A percentile compares a stretch with the other conserved stretches of the same genome.
These are phyloP conservation scores for Blastobotrys serpentis DNA, from an alignment of 1,139 yeast species.

Conservation along the genomic window DNA sequence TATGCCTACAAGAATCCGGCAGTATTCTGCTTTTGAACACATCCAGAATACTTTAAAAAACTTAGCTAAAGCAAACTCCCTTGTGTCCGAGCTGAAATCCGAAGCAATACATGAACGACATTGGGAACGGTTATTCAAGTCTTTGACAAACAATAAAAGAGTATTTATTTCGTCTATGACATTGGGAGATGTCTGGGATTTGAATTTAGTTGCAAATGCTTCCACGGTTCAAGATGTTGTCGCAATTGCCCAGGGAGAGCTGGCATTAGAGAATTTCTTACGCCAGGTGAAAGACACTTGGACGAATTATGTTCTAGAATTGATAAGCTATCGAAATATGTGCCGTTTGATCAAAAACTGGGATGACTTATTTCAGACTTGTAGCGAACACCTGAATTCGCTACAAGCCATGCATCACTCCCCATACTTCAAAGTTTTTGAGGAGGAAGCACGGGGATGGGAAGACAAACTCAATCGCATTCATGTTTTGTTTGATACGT, in stretches of 20 bases:
- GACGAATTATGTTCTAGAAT: slow-evolving; percentile 49
- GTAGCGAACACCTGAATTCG: slow-evolving; percentile 60
- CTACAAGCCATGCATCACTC: slow-evolving; percentile 74
- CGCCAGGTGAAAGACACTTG: slow-evolving; percentile 44
- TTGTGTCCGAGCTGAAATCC: slow-evolving; percentile 53
- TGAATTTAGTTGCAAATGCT: slow-evolving; percentile 52
- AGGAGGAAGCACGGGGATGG: slow-evolving; percentile 55
- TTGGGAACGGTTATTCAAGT: slow-evolving; percentile 56
- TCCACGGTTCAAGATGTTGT: slow-evolving; percentile 50
- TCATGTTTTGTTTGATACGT: slow-evolving; percentile 56
- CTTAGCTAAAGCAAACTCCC: slow-evolving; percentile 43
- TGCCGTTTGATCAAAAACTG: slow-evolving; percentile 66
- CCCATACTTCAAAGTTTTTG: slow-evolving; percentile 59
- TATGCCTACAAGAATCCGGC: slow-evolving; percentile 61
- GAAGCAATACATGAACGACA: slow-evolving; percentile 66
- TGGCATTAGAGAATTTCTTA: slow-evolving; percentile 59
- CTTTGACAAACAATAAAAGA: slow-evolving; percentile 26
- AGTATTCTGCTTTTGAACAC: slow-evolving; percentile 67
- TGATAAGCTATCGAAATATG: slow-evolving; percentile 54
- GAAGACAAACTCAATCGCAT: slow-evolving; percentile 57
- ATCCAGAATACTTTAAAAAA: slow-evolving; percentile 50
- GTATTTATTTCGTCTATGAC: slow-evolving; percentile 37
- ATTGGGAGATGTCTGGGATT: slow-evolving; percentile 61
- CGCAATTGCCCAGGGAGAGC: slow-evolving; percentile 71
- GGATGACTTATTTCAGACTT: slow-evolving; percentile 59